These are phyloP conservation scores for Sphaceloma murrayae DNA, from an alignment of 2,329 filamentous ascomycete genomes.

Conservation along the genomic window DNA sequence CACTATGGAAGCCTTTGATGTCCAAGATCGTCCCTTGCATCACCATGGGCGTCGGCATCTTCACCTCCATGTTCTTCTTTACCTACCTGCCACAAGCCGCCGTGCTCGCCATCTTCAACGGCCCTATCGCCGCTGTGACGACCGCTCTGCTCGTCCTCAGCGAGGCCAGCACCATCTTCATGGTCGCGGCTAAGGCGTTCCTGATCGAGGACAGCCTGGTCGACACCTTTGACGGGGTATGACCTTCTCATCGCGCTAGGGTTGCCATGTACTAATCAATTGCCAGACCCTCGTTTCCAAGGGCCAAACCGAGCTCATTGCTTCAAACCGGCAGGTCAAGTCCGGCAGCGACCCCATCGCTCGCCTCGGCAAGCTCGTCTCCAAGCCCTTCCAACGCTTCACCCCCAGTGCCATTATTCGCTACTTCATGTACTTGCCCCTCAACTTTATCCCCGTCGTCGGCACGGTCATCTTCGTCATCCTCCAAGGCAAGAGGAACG, in stretches of 20 bases:
- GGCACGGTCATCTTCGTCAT: conserved; percentile 74
- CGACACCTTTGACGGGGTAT: conserved; percentile 75
- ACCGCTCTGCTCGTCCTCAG: conserved; percentile 56
- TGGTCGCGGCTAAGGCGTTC: conserved; percentile 55
- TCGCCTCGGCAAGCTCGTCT: conserved; percentile 48
- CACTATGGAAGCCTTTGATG: conserved; percentile 50
- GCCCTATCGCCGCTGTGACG: conserved; percentile 66
- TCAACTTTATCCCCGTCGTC: conserved; percentile 87
- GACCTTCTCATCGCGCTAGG: conserved; percentile 8
- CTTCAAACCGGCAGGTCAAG: conserved; percentile 64
- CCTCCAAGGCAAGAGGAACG: conserved; percentile 51
- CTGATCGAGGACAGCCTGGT: conserved; percentile 72
- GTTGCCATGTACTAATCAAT: background rate
- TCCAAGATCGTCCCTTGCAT: conserved; percentile 53
- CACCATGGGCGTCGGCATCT: conserved; percentile 58
- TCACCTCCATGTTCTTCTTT: conserved; percentile 68
- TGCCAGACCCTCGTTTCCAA: conserved; percentile 42
- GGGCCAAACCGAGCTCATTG: conserved; percentile 53
- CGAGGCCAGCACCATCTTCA: conserved; percentile 42
- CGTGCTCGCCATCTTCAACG: conserved; percentile 73
- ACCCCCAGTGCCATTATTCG: conserved; percentile 55
- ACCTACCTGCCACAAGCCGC: conserved; percentile 80
- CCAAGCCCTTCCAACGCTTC: conserved; percentile 46
- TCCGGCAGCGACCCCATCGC: conserved; percentile 43
- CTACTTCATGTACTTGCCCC: conserved; percentile 75